A percentile compares a stretch with the other conserved stretches of the same genome.
These are phyloP conservation scores for Arabidopsis arenosa DNA, from an alignment of 345 rosid species.

Conservation along the genomic window DNA sequence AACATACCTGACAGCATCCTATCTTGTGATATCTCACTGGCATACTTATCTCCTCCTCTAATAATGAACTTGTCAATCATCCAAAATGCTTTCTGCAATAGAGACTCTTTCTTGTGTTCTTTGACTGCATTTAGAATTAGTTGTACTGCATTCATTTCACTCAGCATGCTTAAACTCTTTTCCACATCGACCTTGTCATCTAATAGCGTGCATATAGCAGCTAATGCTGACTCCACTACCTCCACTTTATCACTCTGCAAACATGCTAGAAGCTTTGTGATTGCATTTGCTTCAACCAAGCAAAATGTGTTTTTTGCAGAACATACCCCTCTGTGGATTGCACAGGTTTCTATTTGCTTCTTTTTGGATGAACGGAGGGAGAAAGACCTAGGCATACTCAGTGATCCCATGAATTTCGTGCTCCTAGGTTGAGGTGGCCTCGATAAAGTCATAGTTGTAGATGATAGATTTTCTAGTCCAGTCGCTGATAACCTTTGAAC, in stretches of 20 bases:
- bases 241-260: conserved; percentile 73
- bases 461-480: conserved; percentile 82
- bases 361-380: conserved; percentile 57
- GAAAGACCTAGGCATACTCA: conserved; percentile 53
- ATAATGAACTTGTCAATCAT: conserved; percentile 77
- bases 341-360: conserved; percentile 53
- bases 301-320: conserved; percentile 85
- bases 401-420: conserved; percentile 54
- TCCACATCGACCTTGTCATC: conserved; percentile 85
- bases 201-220: conserved; percentile 81
- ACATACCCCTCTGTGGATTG: conserved; percentile 81
- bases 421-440: conserved; percentile 52
- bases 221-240: conserved; percentile 81
- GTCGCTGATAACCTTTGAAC: conserved; percentile 82
- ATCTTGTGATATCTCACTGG: conserved; percentile 73
- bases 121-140: conserved; percentile 67
- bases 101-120: conserved; percentile 68
- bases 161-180: conserved; percentile 65
- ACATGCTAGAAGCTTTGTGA: conserved; percentile 72
- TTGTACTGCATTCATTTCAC: conserved; percentile 58
- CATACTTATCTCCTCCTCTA: conserved; percentile 63
- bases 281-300: conserved; percentile 82
- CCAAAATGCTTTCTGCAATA: conserved; percentile 85
- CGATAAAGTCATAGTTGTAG: conserved; percentile 66
- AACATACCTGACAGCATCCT: conserved; percentile 65